Percentiles rank a stretch among this genome's conserved stretches.
Conservation (phyloP, 2,329 filamentous ascomycete genomes). For the Arthrobotrys megalospora region DNA sequence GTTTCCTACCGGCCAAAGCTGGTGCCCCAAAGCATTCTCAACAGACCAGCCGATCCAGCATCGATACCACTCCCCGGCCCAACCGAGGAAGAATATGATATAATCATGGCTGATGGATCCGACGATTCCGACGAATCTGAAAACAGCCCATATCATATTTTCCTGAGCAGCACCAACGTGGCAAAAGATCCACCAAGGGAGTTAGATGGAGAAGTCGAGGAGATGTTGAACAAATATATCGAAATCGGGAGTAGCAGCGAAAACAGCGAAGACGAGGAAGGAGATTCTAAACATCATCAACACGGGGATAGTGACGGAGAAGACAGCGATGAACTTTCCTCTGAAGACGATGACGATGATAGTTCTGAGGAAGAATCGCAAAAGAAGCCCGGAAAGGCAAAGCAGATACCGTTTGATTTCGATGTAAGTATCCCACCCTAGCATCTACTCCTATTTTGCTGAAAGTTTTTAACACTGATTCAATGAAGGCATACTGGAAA, state of each 20-base stretch:
- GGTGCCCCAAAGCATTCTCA: not conserved
- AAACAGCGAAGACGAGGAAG: no score
- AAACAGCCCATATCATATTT: not conserved
- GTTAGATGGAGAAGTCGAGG: not conserved
- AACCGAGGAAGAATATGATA: not conserved
- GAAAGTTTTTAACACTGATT: not conserved
- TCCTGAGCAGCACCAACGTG: not conserved
- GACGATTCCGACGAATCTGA: not conserved
- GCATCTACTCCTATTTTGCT: not conserved
- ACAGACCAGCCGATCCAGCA: not conserved
- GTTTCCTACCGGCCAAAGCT: not conserved
- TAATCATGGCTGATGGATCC: not conserved
- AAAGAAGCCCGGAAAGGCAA: no score
- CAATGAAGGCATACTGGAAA: conserved; percentile 7
- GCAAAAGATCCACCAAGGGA: not conserved
- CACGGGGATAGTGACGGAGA: no score
- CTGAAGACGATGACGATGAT: conserved; percentile 13
- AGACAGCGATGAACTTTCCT: no score
- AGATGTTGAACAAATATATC: not conserved
- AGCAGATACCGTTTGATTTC: not conserved
- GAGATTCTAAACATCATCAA: no score
- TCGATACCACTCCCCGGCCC: not conserved
- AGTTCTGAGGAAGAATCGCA: no score
- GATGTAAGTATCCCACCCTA: not conserved
- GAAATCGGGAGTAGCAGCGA: not conserved